Base-by-base conservation (phyloP, 2,329 filamentous ascomycete genomes). In the Metarhizium brunneum region DNA sequence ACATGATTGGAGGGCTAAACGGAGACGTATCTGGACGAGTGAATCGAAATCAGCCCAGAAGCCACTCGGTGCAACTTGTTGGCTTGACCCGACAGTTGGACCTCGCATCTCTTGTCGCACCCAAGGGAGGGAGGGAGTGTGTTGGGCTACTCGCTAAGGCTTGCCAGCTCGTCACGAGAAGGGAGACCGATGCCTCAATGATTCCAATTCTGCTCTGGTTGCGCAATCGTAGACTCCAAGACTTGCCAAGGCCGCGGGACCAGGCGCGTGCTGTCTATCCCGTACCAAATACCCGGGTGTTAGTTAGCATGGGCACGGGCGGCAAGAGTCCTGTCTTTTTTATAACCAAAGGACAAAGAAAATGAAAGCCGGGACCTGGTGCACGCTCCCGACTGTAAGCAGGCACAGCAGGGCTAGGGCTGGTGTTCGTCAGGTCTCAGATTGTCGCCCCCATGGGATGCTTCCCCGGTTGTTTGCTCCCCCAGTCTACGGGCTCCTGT, bases 391-490 rank as follows among this genome's bases (percentile, higher is more conserved):
- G 2, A 35, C 32, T 35, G 32, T 35, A 35, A 35, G 10, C 32
- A 35, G 3, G 32, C 32, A 35, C 32, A 40, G 5, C 4, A 16
- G 8, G 5, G 38, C 20, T 16, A 43, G 40, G 42, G 42, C 30
- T 48, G 45, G 14, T 16, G 5, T 48, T 48, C 18, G 25, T 48
- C 47, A 52, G 47, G 49, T 55, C 49, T 48, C 54, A 11, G 49
- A n/a, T 47, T 52, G 16, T 55, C 40, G 48, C 48, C 42, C 48
- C 54, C 18, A 29, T 49, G 20, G 53, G 48, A 47, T 47, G 47
- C 47, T 40, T 54, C 47, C 53, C 53, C 53, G 53, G 53, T 43
- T 50, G 47, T 38, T 30, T 18, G 18, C 25, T 48, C 10, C 45
- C 45, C 45, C 25, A 47, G 20, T 30, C 45, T 30, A 18, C 11